Conservation (phyloP, 2,329 filamentous ascomycete genomes). For the Metarhizium anisopliae region DNA sequence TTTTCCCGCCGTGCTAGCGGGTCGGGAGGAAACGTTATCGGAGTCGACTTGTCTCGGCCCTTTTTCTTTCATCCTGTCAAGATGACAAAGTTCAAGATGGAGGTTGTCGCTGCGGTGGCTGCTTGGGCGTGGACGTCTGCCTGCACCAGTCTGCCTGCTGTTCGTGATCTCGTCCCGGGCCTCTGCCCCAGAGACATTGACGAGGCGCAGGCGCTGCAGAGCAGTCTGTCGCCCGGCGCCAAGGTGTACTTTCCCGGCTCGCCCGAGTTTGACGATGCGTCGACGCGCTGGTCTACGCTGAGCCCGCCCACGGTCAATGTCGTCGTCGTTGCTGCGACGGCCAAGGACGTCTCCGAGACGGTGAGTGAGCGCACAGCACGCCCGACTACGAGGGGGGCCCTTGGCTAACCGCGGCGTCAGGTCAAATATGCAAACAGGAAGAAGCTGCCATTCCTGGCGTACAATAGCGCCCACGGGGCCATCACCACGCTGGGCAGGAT, state of each 20-base stretch:
- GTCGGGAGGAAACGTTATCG: too few relatives aligned
- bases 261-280: constrained; percentile 26
- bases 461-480: constrained; percentile 42
- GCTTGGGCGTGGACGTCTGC: constrained; percentile 16
- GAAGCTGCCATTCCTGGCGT: constrained; percentile 41
- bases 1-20: too few relatives aligned
- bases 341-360: constrained; percentile 39
- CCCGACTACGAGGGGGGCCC: neutral
- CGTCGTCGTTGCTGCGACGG: constrained; percentile 36
- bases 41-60: neutral
- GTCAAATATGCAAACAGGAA: constrained; percentile 22
- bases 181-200: constrained; percentile 6
- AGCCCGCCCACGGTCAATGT: constrained; percentile 32
- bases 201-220: constrained; percentile 15
- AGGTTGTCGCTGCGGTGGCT: constrained; percentile 17
- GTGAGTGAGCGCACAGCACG: constrained; percentile 16
- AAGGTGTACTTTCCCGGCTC: constrained; percentile 34
- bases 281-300: constrained; percentile 36
- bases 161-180: constrained; percentile 10
- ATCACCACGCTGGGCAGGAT: constrained; percentile 39
- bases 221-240: constrained; percentile 27
- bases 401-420: neutral
- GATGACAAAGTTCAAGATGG: constrained; percentile 10
- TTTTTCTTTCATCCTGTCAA: neutral
- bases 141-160: constrained; percentile 10